Conservation (phyloP, 768 basidiomycete genomes). For the Mrakia frigida region DNA sequence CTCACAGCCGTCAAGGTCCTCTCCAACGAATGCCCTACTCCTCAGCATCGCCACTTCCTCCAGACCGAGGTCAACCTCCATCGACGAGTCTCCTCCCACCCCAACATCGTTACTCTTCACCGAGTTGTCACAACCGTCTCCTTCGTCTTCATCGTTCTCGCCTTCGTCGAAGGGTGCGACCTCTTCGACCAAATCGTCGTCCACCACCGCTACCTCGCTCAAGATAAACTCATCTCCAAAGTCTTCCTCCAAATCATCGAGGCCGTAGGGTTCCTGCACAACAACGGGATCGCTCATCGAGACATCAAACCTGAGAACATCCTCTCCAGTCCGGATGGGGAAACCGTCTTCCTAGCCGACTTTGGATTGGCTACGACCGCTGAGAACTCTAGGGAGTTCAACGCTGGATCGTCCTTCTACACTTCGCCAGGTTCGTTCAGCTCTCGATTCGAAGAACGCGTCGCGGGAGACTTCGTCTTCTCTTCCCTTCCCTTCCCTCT, state of each 20-base stretch:
- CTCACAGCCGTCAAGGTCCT: too few relatives aligned
- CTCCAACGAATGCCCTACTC: too few relatives aligned
- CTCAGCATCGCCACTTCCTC: too few relatives aligned
- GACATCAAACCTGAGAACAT: constrained; percentile 97
- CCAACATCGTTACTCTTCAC: constrained; percentile 64
- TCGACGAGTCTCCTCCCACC: constrained; percentile 44
- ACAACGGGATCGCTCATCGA: constrained; percentile 85
- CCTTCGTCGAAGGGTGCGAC: constrained; percentile 84
- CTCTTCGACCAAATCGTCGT: constrained; percentile 78
- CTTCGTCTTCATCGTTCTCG: constrained; percentile 75
- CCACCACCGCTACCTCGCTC: constrained; percentile 43
- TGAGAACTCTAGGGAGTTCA: constrained; percentile 74
- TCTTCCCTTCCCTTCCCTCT: constrained; percentile 49
- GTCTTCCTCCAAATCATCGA: constrained; percentile 8
- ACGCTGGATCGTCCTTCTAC: constrained; percentile 39
- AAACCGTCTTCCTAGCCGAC: constrained; percentile 79
- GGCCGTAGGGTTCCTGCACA: constrained; percentile 55
- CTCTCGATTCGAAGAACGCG: constrained; percentile 56
- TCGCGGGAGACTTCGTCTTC: constrained; percentile 73
- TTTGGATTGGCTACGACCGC: constrained; percentile 91
- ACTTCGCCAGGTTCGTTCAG: constrained; percentile 31
- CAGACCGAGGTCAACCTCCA: too few relatives aligned
- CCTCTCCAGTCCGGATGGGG: constrained; percentile 73
- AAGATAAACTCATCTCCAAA: background rate
- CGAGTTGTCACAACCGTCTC: constrained; percentile 56